Evolutionary conservation across 2,329 filamentous ascomycete species (phyloP).

Genomic region (Pseudogymnoascus sp.): DNA sequence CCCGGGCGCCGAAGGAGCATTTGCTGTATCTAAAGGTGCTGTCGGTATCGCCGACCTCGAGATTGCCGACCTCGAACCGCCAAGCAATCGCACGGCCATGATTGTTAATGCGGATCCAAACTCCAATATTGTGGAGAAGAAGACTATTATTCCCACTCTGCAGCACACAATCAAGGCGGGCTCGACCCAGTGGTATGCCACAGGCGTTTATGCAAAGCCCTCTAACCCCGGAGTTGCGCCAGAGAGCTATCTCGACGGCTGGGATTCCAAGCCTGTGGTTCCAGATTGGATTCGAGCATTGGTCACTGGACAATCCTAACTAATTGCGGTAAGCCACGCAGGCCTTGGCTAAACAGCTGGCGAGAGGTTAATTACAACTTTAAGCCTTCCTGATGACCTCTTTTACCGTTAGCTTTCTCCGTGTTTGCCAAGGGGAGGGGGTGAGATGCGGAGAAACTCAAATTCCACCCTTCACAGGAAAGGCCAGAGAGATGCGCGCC

Average conservation of each 20-base stretch:
- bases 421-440: not conserved
- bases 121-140: conserved; percentile 64
- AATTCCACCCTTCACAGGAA: not conserved
- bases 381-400: conserved; percentile 2
- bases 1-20: conserved; percentile 42
- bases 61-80: conserved; percentile 38
- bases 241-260: conserved; percentile 48
- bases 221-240: conserved; percentile 42
- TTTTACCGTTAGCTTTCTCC: not conserved
- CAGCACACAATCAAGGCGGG: conserved; percentile 51
- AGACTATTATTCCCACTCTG: conserved; percentile 63
- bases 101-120: conserved; percentile 71
- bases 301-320: conserved; percentile 28
- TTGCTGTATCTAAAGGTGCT: conserved; percentile 46
- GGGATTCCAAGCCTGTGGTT: conserved; percentile 48
- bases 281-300: conserved; percentile 51
- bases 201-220: conserved; percentile 63
- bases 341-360: not conserved
- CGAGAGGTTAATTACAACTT: not conserved
- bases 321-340: not conserved
- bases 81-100: conserved; percentile 40
- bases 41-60: conserved; percentile 34
- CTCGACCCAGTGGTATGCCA: conserved; percentile 56
- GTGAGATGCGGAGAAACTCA: not conserved
- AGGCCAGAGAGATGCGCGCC: not conserved